phyloP scores from a whole-genome alignment of 306 rosid species.

The Potentilla sterilis region DNA sequence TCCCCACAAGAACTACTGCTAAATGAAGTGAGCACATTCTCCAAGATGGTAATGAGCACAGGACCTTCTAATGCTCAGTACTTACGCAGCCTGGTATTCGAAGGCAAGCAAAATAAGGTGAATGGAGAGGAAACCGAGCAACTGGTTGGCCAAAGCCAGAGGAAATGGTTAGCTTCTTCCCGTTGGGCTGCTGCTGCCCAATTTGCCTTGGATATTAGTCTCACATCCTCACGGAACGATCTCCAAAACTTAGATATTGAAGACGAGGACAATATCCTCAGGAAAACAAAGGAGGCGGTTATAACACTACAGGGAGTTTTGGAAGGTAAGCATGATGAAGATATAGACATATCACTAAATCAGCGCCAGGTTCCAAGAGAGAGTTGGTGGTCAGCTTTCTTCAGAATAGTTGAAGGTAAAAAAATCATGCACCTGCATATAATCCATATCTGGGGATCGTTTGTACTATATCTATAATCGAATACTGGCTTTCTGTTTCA shows the following conservation, averaged over 20 bases:
- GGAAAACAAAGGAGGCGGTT: too few species aligned
- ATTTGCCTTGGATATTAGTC: slow-evolving; percentile 56
- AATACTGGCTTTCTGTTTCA: slow-evolving; percentile 20
- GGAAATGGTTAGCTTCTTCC: slow-evolving; percentile 36
- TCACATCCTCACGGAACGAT: slow-evolving; percentile 54
- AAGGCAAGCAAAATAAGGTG: slow-evolving; percentile 25
- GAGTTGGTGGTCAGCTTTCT: slow-evolving; percentile 69
- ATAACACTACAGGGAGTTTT: slow-evolving; percentile 62
- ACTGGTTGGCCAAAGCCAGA: slow-evolving; percentile 26
- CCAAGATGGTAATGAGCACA: slow-evolving; percentile 80
- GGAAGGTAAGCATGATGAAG: slow-evolving; percentile 73
- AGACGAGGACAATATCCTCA: slow-evolving; percentile 15
- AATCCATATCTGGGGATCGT: not conserved
- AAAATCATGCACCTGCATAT: not conserved
- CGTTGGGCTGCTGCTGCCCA: slow-evolving; percentile 72
- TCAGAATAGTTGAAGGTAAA: slow-evolving; percentile 61
- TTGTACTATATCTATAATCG: not conserved
- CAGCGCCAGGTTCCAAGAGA: too few species aligned
- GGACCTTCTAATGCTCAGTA: slow-evolving; percentile 80
- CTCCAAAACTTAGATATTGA: slow-evolving; percentile 39
- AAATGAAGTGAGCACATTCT: slow-evolving; percentile 62
- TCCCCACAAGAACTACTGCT: slow-evolving; percentile 55
- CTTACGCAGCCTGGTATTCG: slow-evolving; percentile 52
- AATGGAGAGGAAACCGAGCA: slow-evolving; percentile 22
- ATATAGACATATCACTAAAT: slow-evolving; percentile 31